Base-by-base conservation (phyloP, 768 basidiomycete genomes). In the Xerocomellus amylosporus region DNA sequence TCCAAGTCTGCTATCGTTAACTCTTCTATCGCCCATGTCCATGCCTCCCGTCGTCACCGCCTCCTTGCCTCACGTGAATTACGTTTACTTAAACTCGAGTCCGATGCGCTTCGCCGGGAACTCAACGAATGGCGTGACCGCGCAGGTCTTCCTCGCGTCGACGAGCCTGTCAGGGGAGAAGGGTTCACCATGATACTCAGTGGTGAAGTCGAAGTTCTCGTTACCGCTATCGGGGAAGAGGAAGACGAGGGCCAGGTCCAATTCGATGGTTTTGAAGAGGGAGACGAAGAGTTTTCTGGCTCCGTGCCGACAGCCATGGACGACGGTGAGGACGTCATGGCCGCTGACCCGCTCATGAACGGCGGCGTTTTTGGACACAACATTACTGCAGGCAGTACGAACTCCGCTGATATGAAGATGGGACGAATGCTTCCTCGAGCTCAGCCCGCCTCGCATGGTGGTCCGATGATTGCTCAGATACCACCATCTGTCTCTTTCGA, bases 1-100 rank as follows among this genome's bases (percentile, higher is more conserved):
- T 93, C 90, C 69, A 99, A 99, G 74, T 91, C 91, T 5, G 88
- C 90, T 56, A 98, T 98, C 71, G 95, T 99, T 72, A 97, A 97
- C 73, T 93, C 90, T 33, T 90, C 88, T 42, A 97, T 98, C 69
- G 86, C 92, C 2, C 89, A 93, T 66, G 84, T 94, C 56, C 87
- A 89, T 64, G 82, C 87, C 20, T 88, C 90, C 38, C 84, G 91
- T 46, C 81, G 90, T 40, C 88, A 93, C 66, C 86, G 91, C 46
- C 74, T 86, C 19, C 78, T 93, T 58, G 92, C 93, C 15, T 81
- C 90, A 9, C 83, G 87, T 58, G 90, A 95, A 68, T 79, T 97
- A 33, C 87, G 93, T 46, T 67, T 82, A 47, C 71, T 95, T 65
- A 90, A 89, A 65, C 72, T 78, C 61, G 93, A 98, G 73, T 77